Evolutionary conservation across 2,329 filamentous ascomycete species (phyloP), one percentile per base, ranked within the genome.

Genomic region (Colletotrichum limetticola): DNA sequence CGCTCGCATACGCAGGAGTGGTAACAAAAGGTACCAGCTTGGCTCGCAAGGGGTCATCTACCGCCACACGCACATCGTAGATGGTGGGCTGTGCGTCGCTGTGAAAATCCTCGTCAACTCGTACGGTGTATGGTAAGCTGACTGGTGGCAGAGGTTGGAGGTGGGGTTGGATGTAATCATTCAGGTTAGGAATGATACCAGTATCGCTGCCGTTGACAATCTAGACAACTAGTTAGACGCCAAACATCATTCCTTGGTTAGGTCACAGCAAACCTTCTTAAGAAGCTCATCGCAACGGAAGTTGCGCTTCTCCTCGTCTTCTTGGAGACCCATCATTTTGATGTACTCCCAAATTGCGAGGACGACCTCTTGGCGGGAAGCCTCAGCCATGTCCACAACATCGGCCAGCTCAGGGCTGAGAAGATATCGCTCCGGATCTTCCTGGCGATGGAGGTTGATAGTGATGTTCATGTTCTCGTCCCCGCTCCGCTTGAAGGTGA

Each of bases 311-410:
- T 99, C 97, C 73, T 98, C 96, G 76, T 98, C 95, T 80, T 98
- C 96, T 81, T 97, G 95, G 59, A 99, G 86, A 22, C 92, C 92
- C 86, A 94, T 93, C 24, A 94, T 88, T 77, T 94, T 92, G 76
- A 98, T 94, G 79, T 99, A 99, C 80, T 98, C 95, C 95, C 95
- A 99, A 37, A 99, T 89, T 16, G 94, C 95, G 87, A 97, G 94
- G 32, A 98, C 91, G 7, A 95, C 93, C 74, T 97, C 95, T 52
- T 95, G 93, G 35, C 95, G 92, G 32, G 97, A 96, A 63, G 95
- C 96, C 82, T 97, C 95, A 61, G 91, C 88, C 78, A 94, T 94
- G 79, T 98, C 97, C 22, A 98, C 87, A 16, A 98, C 89, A 62
- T 97, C 93, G 12, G 95, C 92, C 58, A 99, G 86, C 70, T 92